Base-by-base conservation (phyloP, 1,284 basidiomycete genomes). In the Leccinum subspadiceum region DNA sequence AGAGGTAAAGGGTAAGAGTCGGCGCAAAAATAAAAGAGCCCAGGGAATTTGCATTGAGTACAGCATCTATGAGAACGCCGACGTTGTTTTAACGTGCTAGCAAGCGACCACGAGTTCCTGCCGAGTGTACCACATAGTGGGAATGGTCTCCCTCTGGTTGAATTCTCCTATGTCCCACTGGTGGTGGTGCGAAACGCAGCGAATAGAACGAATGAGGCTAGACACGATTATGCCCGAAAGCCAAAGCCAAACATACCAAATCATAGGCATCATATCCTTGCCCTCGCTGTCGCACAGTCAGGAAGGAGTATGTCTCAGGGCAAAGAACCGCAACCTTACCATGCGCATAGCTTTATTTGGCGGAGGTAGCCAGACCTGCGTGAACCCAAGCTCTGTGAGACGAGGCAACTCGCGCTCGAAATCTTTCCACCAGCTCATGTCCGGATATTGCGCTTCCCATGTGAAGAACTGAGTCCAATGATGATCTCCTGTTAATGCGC, bases 121-220 rank as follows among this genome's bases (percentile, higher is more conserved):
- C 66, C 89, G 90, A 12, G 89, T 90, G n/a, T 96, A 96, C 93
- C 94, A 98, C 64, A 95, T 85, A 17, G 95, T 98, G 7, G 79
- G 74, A 55, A 84, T 76, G n/a, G 83, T 77, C 10, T 90, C 91
- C 73, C 94, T 96, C 73, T 93, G 90, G 56, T 93, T 77, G 66
- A 97, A 98, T 78, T 98, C 95, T 53, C 96, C 96, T 9, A 98
- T 77, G 71, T 95, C 93, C 90, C 91, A 94, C 84, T 24, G 24
- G 24, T 93, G 61, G 33, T 44, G 8, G 13, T 5, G 15, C 8
- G 39, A 15, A 22, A 54, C 35, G 53, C 26, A 57, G 26, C 37
- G 17, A 31, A 44, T 24, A 50, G 50, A 39, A 39, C 12, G 29
- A 15, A 55, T 53, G 52, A 58, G 49, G 13, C 12, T 2, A 26